Base-by-base conservation (phyloP, 2,329 filamentous ascomycete species). In the Fusarium pseudocircinatum region DNA sequence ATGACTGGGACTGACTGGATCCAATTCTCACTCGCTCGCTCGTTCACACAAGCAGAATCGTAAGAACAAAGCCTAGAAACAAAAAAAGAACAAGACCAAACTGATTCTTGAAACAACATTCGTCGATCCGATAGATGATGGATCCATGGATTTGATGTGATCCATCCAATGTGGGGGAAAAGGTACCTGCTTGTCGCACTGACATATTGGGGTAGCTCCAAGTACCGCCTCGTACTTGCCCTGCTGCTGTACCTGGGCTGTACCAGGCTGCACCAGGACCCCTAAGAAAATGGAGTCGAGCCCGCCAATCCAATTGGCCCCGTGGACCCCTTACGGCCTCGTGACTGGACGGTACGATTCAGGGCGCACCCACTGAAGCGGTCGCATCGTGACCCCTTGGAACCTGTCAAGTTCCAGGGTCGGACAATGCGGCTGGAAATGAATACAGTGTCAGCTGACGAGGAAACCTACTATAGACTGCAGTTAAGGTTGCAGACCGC, bases 331-430 rank as follows among this genome's bases (percentile, higher is more conserved):
- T 15, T 50, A 26, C 43, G 67, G 66, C 69, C 71, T 58, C 75
- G 69, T 79, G 78, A 80, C 70, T 80, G 77, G 78, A 36, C 61
- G 36, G 44, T 39, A 40, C 46, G 72, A 69, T 58, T 67, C 72
- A 74, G 32, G 49, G 43, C 53, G 50, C 58, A 72, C 47, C 70
- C 70, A 68, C 71, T 70, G 58, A 42, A 71, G 37, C 63, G 60
- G 67, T 59, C 59, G 63, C 71, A 74, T 73, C 71, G 71, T 71
- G 56, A 74, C 71, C 70, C 61, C 59, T 54, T 46, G 56, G 64
- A 64, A 73, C 70, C 57, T 73, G 70, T 73, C 57, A 70, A 39
- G 50, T 37, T 28, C 24, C 50, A 54, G 50, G 50, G 24, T 26
- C 22, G 18, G 53, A 56, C 26, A 46, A 40, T 42, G 30, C 65